A percentile compares a stretch with the other conserved stretches of the same genome.
Evolutionary conservation across 768 basidiomycete genomes (phyloP).

Genomic region (Boletus tylopilopsis): DNA sequence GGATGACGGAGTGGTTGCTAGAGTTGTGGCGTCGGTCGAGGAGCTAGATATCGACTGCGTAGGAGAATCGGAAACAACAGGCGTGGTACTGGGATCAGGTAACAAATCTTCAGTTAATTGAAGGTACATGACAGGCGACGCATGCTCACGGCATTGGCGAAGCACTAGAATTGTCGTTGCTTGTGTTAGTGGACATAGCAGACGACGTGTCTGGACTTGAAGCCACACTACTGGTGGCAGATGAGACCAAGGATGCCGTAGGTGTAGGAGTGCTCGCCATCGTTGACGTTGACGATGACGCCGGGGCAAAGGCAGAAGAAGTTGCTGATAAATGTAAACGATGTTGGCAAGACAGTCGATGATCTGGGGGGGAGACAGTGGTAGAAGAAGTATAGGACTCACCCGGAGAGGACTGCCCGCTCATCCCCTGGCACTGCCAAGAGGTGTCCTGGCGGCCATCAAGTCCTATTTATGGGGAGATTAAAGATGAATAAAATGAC

Average conservation of each 20-base stretch:
- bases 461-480: background rate
- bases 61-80: slow-evolving; percentile 1
- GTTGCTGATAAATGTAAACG: background rate
- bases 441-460: too few species aligned
- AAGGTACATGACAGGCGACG: background rate
- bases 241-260: background rate
- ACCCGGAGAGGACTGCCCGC: background rate
- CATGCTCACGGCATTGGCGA: slow-evolving; percentile 2
- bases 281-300: background rate
- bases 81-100: background rate
- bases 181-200: background rate
- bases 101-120: background rate
- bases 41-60: background rate
- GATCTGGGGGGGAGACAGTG: background rate
- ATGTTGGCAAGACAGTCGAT: background rate
- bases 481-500: background rate
- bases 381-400: background rate
- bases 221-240: background rate
- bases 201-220: background rate
- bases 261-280: background rate
- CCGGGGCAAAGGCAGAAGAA: background rate
- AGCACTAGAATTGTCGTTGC: background rate
- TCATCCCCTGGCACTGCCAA: background rate
- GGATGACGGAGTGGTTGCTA: background rate
- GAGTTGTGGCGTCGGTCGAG: background rate